These are phyloP conservation scores for Castanopsis chinensis DNA, from an alignment of 306 rosid species.

Conservation along the genomic window DNA sequence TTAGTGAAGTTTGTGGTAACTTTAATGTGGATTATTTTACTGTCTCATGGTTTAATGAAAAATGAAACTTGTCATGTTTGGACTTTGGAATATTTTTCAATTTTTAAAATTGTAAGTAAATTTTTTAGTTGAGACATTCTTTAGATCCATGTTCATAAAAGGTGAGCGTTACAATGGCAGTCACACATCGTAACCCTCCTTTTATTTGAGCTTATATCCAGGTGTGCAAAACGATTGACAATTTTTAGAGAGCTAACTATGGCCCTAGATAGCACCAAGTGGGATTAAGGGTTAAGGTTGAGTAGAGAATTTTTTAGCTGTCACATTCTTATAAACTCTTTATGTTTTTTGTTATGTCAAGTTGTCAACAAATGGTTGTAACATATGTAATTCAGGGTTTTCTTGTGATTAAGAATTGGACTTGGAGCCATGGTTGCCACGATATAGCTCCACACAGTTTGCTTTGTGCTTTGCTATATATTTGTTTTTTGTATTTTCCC, in stretches of 20 bases:
- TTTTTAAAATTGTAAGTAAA: neutral
- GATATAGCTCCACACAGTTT: neutral
- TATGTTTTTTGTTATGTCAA: neutral
- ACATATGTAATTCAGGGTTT: neutral
- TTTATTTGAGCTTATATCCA: neutral
- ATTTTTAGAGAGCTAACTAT: neutral
- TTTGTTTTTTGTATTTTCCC: neutral
- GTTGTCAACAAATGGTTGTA: neutral
- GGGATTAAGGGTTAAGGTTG: neutral
- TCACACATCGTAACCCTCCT: neutral
- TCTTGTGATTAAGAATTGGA: neutral
- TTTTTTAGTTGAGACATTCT: neutral
- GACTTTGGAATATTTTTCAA: neutral
- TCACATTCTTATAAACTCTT: neutral
- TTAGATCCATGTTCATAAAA: neutral
- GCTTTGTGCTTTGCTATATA: neutral
- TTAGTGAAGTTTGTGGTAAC: neutral
- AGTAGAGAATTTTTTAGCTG: neutral
- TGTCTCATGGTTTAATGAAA: conserved; percentile 6
- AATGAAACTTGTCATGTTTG: neutral
- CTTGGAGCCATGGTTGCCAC: conserved; percentile 12
- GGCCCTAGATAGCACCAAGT: neutral
- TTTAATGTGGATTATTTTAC: neutral
- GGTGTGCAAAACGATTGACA: neutral
- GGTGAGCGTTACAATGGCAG: neutral